Percentiles rank a stretch among this genome's conserved stretches.
phyloP scores from a whole-genome alignment of 2,329 filamentous ascomycete genomes.

The Byssothecium circinans region DNA sequence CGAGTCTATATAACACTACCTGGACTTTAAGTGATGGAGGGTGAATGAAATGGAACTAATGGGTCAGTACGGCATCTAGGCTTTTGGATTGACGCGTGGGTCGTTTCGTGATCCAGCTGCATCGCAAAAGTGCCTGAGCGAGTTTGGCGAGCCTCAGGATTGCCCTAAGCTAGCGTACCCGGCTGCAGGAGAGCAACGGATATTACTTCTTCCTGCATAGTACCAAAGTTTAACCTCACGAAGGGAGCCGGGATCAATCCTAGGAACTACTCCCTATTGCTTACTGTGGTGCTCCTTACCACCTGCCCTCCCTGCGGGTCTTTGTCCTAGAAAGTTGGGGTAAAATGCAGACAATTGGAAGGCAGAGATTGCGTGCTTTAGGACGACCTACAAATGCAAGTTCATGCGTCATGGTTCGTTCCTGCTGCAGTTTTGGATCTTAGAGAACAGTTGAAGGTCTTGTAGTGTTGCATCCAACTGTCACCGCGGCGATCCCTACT shows the following conservation, averaged over 20 bases:
- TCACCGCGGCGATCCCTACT: too few relatives aligned
- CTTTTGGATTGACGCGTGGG: neutral
- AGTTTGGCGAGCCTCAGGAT: neutral
- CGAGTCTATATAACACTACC: constrained; percentile 2
- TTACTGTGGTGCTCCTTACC: too few relatives aligned
- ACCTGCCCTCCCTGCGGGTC: neutral
- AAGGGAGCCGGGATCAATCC: neutral
- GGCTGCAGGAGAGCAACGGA: neutral
- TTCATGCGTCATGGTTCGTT: neutral
- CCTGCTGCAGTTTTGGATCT: neutral
- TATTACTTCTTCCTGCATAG: constrained; percentile 1
- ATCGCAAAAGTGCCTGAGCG: neutral
- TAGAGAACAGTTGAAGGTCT: neutral
- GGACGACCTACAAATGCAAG: neutral
- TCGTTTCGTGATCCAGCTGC: neutral
- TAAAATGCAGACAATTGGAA: neutral
- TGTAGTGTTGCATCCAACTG: neutral
- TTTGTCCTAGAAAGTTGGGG: neutral
- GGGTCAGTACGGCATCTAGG: neutral
- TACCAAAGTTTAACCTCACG: constrained; percentile 3
- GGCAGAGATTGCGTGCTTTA: neutral
- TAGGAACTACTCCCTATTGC: too few relatives aligned
- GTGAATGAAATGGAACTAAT: neutral
- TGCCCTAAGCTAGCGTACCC: neutral
- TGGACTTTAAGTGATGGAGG: neutral